phyloP scores from a whole-genome alignment of 2,329 filamentous ascomycete species.

The Atkinsonella hypoxylon region DNA sequence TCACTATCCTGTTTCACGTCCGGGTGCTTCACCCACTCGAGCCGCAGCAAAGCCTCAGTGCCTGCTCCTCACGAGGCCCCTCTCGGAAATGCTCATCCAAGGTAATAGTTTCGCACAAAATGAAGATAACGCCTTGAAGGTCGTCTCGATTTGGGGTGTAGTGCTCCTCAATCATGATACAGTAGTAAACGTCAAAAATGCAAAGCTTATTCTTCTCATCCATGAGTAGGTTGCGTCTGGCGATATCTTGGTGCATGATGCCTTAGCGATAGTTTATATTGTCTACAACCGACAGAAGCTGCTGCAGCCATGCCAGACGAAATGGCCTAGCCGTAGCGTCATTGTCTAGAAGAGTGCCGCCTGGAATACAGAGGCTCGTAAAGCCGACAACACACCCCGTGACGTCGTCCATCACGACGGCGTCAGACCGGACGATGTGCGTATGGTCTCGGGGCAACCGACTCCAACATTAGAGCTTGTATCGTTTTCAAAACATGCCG shows the following conservation, averaged over 20 bases:
- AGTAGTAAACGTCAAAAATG: slow-evolving; percentile 23
- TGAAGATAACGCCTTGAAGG: slow-evolving; percentile 20
- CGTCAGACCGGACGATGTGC: slow-evolving; percentile 24
- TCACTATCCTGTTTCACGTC: slow-evolving; percentile 20
- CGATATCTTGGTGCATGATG: slow-evolving; percentile 27
- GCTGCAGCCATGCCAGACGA: slow-evolving; percentile 22
- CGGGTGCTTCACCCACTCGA: slow-evolving; percentile 19
- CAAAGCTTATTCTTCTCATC: slow-evolving; percentile 22
- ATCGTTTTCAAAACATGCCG: slow-evolving; percentile 15
- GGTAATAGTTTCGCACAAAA: slow-evolving; percentile 19
- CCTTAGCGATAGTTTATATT: slow-evolving; percentile 25
- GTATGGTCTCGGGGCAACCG: slow-evolving; percentile 22
- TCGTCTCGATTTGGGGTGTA: slow-evolving; percentile 13
- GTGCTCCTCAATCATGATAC: slow-evolving; percentile 11
- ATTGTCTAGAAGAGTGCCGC: slow-evolving; percentile 20
- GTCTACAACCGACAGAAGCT: slow-evolving; percentile 25
- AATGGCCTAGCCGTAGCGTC: slow-evolving; percentile 16
- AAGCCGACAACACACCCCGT: slow-evolving; percentile 16
- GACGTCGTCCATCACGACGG: slow-evolving; percentile 21
- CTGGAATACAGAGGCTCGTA: slow-evolving; percentile 16
- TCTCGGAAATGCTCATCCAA: slow-evolving; percentile 8
- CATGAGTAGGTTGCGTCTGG: slow-evolving; percentile 25
- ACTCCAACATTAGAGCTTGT: slow-evolving; percentile 23
- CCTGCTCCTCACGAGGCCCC: slow-evolving; percentile 14
- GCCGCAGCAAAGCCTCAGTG: slow-evolving; percentile 8